A percentile compares a stretch with the other conserved stretches of the same genome.
These are phyloP conservation scores for Plasmopara muralis DNA, from an alignment of 352 stramenopile species.

Conservation along the genomic window DNA sequence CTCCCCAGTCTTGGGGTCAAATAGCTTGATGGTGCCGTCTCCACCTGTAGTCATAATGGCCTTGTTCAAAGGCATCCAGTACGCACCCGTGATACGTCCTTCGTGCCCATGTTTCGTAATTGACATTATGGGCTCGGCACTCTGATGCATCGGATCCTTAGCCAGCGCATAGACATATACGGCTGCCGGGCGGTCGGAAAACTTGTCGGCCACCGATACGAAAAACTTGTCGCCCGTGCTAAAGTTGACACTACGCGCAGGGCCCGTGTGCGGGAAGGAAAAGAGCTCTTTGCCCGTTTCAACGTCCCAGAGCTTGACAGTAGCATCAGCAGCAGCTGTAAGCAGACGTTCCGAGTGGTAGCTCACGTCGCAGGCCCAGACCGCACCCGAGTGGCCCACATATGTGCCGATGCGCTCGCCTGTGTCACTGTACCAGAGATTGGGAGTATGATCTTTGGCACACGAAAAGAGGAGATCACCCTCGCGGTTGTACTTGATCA, in stretches of 20 bases:
- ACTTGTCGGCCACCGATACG: constrained; percentile 80
- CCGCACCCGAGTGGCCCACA: constrained; percentile 94
- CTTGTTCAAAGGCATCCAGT: constrained; percentile 85
- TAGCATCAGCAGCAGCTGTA: constrained; percentile 94
- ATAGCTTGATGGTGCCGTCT: constrained; percentile 75
- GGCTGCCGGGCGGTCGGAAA: constrained; percentile 65
- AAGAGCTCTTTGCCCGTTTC: constrained; percentile 85
- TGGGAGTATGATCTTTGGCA: constrained; percentile 93
- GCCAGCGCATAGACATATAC: constrained; percentile 82
- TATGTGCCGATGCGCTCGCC: constrained; percentile 96
- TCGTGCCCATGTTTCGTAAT: constrained; percentile 80
- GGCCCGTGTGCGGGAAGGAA: constrained; percentile 76
- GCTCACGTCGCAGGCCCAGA: constrained; percentile 95
- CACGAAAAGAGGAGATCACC: constrained; percentile 97
- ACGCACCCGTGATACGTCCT: constrained; percentile 68
- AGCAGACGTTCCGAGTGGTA: constrained; percentile 91
- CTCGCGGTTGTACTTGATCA: constrained; percentile 99
- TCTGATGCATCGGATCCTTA: constrained; percentile 51
- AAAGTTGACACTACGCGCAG: constrained; percentile 81
- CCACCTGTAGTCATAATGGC: constrained; percentile 82
- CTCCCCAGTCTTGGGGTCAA: constrained; percentile 65
- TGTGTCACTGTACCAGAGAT: constrained; percentile 95
- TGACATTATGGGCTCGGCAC: constrained; percentile 50
- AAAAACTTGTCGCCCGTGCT: constrained; percentile 82
- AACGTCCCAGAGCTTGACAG: constrained; percentile 89